phyloP scores from a whole-genome alignment of 2,329 filamentous ascomycete species.

The Tricladium varicosporioides region DNA sequence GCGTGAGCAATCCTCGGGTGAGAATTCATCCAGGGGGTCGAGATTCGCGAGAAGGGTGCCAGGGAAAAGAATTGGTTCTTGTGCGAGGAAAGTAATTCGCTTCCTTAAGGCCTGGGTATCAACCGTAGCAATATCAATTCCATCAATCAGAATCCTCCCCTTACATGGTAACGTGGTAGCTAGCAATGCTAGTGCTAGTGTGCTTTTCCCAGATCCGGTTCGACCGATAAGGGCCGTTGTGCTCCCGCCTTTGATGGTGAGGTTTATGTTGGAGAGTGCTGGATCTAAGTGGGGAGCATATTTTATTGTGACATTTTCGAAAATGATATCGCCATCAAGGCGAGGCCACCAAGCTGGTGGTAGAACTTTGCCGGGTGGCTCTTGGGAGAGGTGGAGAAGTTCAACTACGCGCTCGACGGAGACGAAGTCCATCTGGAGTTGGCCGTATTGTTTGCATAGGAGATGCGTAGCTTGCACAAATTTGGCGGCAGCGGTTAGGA shows the following conservation, averaged over 20 bases:
- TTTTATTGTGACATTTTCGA: slow-evolving; percentile 73
- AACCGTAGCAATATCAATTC: slow-evolving; percentile 57
- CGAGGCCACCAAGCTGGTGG: slow-evolving; percentile 78
- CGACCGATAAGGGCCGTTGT: slow-evolving; percentile 78
- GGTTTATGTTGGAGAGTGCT: slow-evolving; percentile 64
- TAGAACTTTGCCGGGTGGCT: slow-evolving; percentile 62
- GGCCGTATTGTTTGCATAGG: slow-evolving; percentile 77
- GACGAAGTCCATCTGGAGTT: slow-evolving; percentile 88
- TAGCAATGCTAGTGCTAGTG: slow-evolving; percentile 61
- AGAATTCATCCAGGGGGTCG: slow-evolving; percentile 57
- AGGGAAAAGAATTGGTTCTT: slow-evolving; percentile 65
- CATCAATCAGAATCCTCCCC: slow-evolving; percentile 59
- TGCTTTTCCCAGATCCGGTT: slow-evolving; percentile 82
- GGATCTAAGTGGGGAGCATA: slow-evolving; percentile 78
- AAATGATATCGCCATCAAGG: slow-evolving; percentile 68
- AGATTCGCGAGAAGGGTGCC: slow-evolving; percentile 61
- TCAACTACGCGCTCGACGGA: slow-evolving; percentile 85
- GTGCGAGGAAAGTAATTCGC: slow-evolving; percentile 64
- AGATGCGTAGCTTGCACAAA: slow-evolving; percentile 70
- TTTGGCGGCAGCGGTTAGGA: slow-evolving; percentile 68
- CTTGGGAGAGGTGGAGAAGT: slow-evolving; percentile 74
- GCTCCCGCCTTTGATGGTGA: slow-evolving; percentile 75
- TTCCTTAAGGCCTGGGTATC: slow-evolving; percentile 57
- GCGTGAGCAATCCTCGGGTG: slow-evolving; percentile 50
- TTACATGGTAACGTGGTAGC: slow-evolving; percentile 52